phyloP scores from a whole-genome alignment of 2,329 filamentous ascomycete genomes.

The Lomentospora prolificans region DNA sequence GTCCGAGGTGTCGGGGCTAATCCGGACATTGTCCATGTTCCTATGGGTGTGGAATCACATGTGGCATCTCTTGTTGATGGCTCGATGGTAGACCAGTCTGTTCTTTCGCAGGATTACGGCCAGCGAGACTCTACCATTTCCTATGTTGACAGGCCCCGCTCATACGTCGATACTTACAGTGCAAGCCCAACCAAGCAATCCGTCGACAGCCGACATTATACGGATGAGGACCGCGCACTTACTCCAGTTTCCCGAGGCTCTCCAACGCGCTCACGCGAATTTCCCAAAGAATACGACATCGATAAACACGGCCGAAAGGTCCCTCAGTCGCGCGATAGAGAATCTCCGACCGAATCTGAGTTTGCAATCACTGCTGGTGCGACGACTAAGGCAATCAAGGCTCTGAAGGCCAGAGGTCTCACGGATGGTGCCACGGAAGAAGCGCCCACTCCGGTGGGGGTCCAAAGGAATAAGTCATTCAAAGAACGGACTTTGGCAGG shows the following conservation, averaged over 20 bases:
- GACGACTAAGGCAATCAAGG: constrained; percentile 41
- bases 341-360: constrained; percentile 47
- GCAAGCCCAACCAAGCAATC: constrained; percentile 33
- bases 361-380: constrained; percentile 48
- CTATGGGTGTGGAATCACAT: constrained; percentile 70
- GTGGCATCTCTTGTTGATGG: constrained; percentile 81
- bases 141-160: constrained; percentile 19
- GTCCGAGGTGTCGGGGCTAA: constrained; percentile 64
- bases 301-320: constrained; percentile 50
- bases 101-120: constrained; percentile 50
- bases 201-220: constrained; percentile 26
- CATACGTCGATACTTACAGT: constrained; percentile 22
- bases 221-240: constrained; percentile 27
- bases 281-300: constrained; percentile 43
- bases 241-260: constrained; percentile 29
- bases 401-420: constrained; percentile 33
- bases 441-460: constrained; percentile 38
- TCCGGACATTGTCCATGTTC: constrained; percentile 65
- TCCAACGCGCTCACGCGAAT: constrained; percentile 32
- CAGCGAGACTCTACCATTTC: constrained; percentile 27
- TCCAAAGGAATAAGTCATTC: constrained; percentile 53
- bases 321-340: constrained; percentile 30
- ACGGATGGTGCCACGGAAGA: constrained; percentile 24
- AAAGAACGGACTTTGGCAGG: constrained; percentile 53
- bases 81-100: constrained; percentile 57